Evolutionary conservation across 768 basidiomycete genomes (phyloP).

Genomic region (Phanerochaete sordida): DNA sequence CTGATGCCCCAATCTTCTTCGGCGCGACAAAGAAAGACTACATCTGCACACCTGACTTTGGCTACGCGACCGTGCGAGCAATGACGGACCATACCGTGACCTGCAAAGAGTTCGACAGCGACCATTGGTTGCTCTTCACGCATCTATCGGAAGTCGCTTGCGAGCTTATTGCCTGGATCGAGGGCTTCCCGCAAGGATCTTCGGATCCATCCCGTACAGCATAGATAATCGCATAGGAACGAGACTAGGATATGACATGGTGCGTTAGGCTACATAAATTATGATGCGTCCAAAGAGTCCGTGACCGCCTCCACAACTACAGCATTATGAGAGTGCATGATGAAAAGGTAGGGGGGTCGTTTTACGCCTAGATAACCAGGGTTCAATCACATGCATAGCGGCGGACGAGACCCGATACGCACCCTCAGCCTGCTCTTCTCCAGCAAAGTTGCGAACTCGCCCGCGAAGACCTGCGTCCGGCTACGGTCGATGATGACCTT

Average conservation of each 20-base stretch:
- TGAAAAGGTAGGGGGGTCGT: too few relatives aligned
- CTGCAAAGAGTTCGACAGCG: slow-evolving; percentile 3
- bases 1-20: slow-evolving; percentile 7
- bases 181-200: background rate
- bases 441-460: slow-evolving; percentile 7
- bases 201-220: background rate
- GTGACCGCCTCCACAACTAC: background rate
- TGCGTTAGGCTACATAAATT: background rate
- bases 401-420: too few relatives aligned
- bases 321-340: too few relatives aligned
- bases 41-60: background rate
- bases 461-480: slow-evolving; percentile 11
- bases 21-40: slow-evolving; percentile 8
- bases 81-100: slow-evolving; percentile 1
- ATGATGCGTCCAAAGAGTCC: background rate
- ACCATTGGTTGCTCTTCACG: slow-evolving; percentile 5
- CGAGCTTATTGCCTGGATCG: slow-evolving; percentile 2
- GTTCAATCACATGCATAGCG: too few relatives aligned
- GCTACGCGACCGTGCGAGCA: background rate
- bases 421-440: background rate
- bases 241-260: background rate
- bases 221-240: background rate
- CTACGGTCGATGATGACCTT: slow-evolving; percentile 13
- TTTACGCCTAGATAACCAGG: too few relatives aligned
- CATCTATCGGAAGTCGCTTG: background rate